Base-by-base conservation (phyloP, 2,329 filamentous ascomycete species). In the Epichloe bromicola region DNA sequence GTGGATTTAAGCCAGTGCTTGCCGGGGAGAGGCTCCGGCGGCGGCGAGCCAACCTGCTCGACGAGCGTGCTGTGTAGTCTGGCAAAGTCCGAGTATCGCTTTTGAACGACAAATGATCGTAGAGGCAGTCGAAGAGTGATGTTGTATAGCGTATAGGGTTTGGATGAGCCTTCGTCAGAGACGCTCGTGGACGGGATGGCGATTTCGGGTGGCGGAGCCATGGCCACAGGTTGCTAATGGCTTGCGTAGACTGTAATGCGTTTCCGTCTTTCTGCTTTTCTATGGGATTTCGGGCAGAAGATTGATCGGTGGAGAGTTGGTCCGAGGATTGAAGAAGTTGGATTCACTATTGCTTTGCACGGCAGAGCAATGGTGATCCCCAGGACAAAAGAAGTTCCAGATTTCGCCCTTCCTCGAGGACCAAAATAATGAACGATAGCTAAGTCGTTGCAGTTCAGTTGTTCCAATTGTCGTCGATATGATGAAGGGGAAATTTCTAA, bases 1-100 rank as follows among this genome's bases (percentile, higher is more conserved):
- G 86, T 90, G 10, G 80, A 81, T 54, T 83, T 79, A 62, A 91
- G 79, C 86, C 86, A 93, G 45, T 82, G 81, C 64, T 93, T 93
- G 14, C 70, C 70, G 0, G 87, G 87, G 2, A 91, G 72, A 0
- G 83, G 70, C 1, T 73, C 71, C 0, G 87, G 87, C 7, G 87
- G 86, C 19, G 84, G 65, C 20, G 71, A 62, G 58, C 81, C 80
- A 51, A 83, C 76, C 47, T 80, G 71, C 40, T 75, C 69, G 19
- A 74, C 72, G 8, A 94, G 75, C 4, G 76, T 68, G 33, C 71
- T 65, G 68, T 93, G 80, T 15, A 94, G 79, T 45, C 73, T 65
- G 51, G 73, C 71, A 62, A 93, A 93, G 63, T 93, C 87, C 49
- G 83, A 88, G 72, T 91, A 94, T 60, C 87, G 85, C 67, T 90